Base-by-base conservation (phyloP, 2,329 filamentous ascomycete genomes). In the Drechslerella stenobrocha region DNA sequence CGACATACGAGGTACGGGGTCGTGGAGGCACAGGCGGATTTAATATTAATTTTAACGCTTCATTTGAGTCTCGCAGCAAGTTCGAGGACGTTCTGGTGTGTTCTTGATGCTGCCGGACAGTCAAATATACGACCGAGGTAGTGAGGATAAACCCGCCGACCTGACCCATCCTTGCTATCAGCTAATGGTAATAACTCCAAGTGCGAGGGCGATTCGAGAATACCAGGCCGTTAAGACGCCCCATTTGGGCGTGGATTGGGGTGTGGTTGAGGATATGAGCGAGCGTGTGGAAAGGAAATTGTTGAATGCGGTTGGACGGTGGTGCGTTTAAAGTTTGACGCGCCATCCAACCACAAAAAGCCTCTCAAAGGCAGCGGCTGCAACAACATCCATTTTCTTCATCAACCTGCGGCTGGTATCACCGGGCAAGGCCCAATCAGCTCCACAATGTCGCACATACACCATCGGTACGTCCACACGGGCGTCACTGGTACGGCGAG, bases 71-170 rank as follows among this genome's bases (percentile, higher is more conserved):
- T 72, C 82, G 83, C 5, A 87, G 79, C 61, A 80, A 55, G 46
- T 63, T 53, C 13, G 70, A 70, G 42, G 66, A 70, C 23, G 42
- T 8, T 34, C 52, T 65, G 34, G 65, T 59, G 59, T 70, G 59
- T 35, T 52, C 44, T 72, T 85, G 83, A 77, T 91, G 87, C 18
- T 86, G 79, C 74, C 87, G 81, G 30, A 89, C 78, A 48, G 85
- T 84, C 57, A 91, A 80, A 77, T 90, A 91, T 73, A 88, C 83
- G 65, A 88, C 74, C 42, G 85, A 85, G 66, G 89, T 83, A 48
- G 88, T 90, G 67, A 92, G 80, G 70, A 88, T 87, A 58, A 89
- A 83, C 71, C 88, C 88, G 74, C 87, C 86, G 71, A 87, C 84
- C 87, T 91, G 71, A 44, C 35, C 30, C 23, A 2, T 15, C 4